These are phyloP conservation scores for Dalbergia oliveri DNA, from an alignment of 306 rosid genomes.

Conservation along the genomic window DNA sequence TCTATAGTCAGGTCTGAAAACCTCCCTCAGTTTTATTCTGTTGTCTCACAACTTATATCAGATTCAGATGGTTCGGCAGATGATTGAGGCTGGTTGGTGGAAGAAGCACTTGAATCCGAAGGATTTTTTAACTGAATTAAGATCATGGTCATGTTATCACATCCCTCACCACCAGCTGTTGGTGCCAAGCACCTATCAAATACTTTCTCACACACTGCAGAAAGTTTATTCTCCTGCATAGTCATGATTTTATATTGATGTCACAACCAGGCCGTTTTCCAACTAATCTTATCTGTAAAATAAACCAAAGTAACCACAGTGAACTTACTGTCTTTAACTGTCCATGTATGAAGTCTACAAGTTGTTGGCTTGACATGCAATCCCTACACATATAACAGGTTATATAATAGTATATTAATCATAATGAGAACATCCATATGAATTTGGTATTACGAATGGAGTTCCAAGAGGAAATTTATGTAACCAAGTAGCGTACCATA, in stretches of 20 bases:
- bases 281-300: constrained; percentile 18
- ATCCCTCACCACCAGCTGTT: constrained; percentile 88
- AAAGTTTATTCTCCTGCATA: constrained; percentile 84
- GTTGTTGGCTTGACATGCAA: constrained; percentile 96
- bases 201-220: constrained; percentile 85
- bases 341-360: constrained; percentile 77
- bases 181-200: constrained; percentile 97
- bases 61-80: constrained; percentile 53
- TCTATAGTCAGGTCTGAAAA: constrained; percentile 27
- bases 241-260: constrained; percentile 18
- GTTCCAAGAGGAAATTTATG: constrained; percentile 26
- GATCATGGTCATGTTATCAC: constrained; percentile 99
- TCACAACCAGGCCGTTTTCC: constrained; percentile 3
- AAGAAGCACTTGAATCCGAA: constrained; percentile 47
- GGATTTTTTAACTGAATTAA: constrained; percentile 85
- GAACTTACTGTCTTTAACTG: constrained; percentile 73
- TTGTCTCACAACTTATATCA: constrained; percentile 38
- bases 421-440: constrained; percentile 1
- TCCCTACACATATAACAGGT: constrained; percentile 66
- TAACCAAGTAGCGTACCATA: constrained; percentile 69
- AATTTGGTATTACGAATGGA: constrained; percentile 21
- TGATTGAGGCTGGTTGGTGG: constrained; percentile 51
- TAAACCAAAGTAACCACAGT: constrained; percentile 14
- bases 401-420: constrained; percentile 9
- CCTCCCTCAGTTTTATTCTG: constrained; percentile 32